A percentile compares a stretch with the other conserved stretches of the same genome.
Conservation (phyloP, 2,329 filamentous ascomycete genomes). For the Endoconidiophora polonica region DNA sequence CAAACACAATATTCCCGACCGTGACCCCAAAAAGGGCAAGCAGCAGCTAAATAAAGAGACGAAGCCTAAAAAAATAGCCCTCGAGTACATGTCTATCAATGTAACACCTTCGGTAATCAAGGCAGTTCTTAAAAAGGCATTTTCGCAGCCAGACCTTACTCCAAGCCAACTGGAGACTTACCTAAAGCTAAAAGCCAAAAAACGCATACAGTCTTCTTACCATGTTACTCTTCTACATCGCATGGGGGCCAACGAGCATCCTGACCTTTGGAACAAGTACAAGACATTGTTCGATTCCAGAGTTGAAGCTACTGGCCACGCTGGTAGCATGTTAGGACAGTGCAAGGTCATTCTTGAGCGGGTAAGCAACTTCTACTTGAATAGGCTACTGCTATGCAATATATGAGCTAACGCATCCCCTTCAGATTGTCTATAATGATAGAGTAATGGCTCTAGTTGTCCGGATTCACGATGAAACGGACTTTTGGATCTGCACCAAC, state of each 20-base stretch:
- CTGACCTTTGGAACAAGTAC: conserved; percentile 64
- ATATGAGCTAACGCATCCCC: conserved; percentile 6
- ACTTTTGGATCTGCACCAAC: conserved; percentile 56
- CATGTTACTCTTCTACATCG: conserved; percentile 91
- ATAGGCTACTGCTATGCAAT: conserved; percentile 30
- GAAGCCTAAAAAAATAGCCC: conserved; percentile 26
- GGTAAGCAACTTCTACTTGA: conserved; percentile 21
- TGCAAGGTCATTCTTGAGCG: conserved; percentile 49
- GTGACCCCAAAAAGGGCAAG: conserved; percentile 23
- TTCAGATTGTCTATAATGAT: conserved; percentile 60
- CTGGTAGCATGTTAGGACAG: conserved; percentile 33
- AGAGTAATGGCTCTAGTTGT: conserved; percentile 86
- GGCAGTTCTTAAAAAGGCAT: conserved; percentile 50
- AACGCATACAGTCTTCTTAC: conserved; percentile 69
- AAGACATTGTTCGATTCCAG: conserved; percentile 36
- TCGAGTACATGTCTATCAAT: conserved; percentile 41
- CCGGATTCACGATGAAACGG: conserved; percentile 42
- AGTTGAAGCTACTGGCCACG: conserved; percentile 21
- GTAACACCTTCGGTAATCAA: conserved; percentile 28
- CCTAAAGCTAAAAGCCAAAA: conserved; percentile 52
- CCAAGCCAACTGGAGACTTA: conserved; percentile 38
- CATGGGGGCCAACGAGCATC: conserved; percentile 39
- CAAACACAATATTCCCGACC: conserved; percentile 55
- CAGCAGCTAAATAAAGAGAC: conserved; percentile 17
- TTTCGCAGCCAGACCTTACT: conserved; percentile 36